These are phyloP conservation scores for Pisolithus microcarpus DNA, from an alignment of 768 basidiomycete species.

Conservation along the genomic window DNA sequence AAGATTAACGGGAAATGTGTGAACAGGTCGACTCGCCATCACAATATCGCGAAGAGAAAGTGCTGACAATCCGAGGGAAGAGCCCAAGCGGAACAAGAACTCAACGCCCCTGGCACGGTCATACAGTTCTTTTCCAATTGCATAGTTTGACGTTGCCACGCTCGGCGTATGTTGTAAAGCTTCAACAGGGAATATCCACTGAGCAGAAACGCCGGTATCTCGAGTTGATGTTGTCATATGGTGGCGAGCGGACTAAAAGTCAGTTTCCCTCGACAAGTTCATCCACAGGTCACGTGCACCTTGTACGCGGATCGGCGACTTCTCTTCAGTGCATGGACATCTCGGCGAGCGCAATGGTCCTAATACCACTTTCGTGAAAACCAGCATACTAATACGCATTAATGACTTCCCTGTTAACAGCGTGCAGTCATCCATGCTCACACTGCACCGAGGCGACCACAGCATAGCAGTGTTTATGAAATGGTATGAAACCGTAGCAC, in stretches of 20 bases:
- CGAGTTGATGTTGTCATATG: conserved; percentile 17
- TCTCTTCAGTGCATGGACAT: too few species aligned
- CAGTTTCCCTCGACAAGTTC: too few species aligned
- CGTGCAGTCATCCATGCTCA: too few species aligned
- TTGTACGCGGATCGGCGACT: too few species aligned
- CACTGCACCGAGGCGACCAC: too few species aligned
- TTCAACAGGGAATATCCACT: conserved; percentile 68
- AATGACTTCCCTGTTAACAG: too few species aligned
- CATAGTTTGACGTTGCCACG: conserved; percentile 35
- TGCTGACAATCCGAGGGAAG: conserved; percentile 69
- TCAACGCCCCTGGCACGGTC: conserved; percentile 78
- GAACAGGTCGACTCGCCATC: conserved; percentile 7
- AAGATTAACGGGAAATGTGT: conserved; percentile 7
- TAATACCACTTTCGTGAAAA: too few species aligned
- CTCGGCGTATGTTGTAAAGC: conserved; percentile 57
- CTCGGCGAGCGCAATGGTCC: too few species aligned
- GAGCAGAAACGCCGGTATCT: conserved; percentile 32
- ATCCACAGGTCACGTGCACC: too few species aligned
- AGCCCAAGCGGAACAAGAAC: conserved; percentile 77
- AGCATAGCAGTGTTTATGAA: too few species aligned
- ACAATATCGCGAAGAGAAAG: neutral
- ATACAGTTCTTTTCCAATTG: conserved; percentile 62
- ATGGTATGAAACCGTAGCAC: too few species aligned
- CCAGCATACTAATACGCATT: too few species aligned
- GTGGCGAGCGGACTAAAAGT: neutral